A percentile compares a stretch with the other conserved stretches of the same genome.
Conservation (phyloP, 2,329 filamentous ascomycete genomes). For the Aspergillus piperis region DNA sequence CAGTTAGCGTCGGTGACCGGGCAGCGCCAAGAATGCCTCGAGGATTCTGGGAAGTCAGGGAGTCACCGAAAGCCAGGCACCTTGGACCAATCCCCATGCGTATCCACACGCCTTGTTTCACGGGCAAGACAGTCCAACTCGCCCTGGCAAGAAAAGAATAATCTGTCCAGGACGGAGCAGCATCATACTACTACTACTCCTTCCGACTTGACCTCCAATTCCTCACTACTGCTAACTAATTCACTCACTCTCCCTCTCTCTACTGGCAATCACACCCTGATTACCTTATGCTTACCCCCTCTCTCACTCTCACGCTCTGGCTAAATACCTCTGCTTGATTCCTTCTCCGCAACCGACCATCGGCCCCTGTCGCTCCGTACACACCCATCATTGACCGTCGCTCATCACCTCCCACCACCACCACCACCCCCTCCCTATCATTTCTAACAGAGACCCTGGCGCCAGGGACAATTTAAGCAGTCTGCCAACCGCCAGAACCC, state of each 20-base stretch:
- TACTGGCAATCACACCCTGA: conserved; percentile 2
- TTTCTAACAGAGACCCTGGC: background rate
- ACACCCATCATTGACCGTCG: background rate
- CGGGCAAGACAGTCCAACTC: conserved; percentile 13
- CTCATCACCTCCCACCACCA: conserved; percentile 4
- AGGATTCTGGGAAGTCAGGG: conserved; percentile 11
- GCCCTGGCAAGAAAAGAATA: conserved; percentile 1
- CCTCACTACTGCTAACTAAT: background rate
- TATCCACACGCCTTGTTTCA: conserved; percentile 17
- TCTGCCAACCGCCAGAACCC: conserved; percentile 13
- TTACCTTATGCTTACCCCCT: background rate
- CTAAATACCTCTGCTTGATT: background rate
- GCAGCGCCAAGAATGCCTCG: conserved; percentile 19
- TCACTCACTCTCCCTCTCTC: no score
- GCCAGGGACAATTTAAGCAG: background rate
- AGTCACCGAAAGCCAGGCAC: conserved; percentile 14
- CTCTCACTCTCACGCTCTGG: background rate
- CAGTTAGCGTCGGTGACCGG: conserved; percentile 17
- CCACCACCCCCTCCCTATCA: conserved; percentile 3
- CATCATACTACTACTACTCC: background rate
- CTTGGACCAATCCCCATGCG: conserved; percentile 6
- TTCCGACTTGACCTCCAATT: no score
- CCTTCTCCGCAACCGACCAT: background rate
- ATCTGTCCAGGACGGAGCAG: background rate
- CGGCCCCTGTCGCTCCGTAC: background rate